These are phyloP conservation scores for Solanum lycopersicoides DNA, from an alignment of 257 asterid genomes.

Conservation along the genomic window DNA sequence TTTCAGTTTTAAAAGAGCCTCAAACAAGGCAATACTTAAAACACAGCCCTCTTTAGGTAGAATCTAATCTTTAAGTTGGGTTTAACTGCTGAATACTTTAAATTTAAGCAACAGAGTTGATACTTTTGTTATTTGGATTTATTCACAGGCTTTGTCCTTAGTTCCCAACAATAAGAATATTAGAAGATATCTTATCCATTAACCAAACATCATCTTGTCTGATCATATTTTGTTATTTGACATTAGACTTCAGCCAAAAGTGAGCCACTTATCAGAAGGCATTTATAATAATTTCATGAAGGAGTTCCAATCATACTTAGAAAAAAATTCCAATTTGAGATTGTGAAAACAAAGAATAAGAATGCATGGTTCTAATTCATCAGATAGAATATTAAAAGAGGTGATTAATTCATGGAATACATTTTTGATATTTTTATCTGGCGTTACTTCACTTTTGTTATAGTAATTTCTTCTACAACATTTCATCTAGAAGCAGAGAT, in stretches of 20 bases:
- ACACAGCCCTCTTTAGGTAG: not conserved
- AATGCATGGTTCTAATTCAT: not conserved
- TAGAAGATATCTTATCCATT: not conserved
- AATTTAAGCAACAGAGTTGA: not conserved
- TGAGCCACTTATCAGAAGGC: not conserved
- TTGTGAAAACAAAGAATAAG: not conserved
- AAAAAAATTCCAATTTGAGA: not conserved
- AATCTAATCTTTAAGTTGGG: not conserved
- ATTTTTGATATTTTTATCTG: not conserved
- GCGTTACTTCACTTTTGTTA: not conserved
- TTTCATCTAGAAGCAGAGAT: not conserved
- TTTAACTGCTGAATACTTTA: not conserved
- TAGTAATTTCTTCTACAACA: not conserved
- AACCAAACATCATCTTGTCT: not conserved
- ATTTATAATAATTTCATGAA: not conserved
- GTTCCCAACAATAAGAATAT: not conserved
- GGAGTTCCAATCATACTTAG: not conserved
- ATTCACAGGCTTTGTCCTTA: not conserved
- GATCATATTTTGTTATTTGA: not conserved
- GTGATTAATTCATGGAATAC: not conserved
- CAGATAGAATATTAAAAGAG: not conserved
- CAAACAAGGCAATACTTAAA: not conserved
- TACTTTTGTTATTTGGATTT: not conserved
- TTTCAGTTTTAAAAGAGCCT: not conserved
- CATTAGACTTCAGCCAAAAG: not conserved